Base-by-base conservation (phyloP, 495 filamentous ascomycete genomes). In the Cudoniella acicularis region DNA sequence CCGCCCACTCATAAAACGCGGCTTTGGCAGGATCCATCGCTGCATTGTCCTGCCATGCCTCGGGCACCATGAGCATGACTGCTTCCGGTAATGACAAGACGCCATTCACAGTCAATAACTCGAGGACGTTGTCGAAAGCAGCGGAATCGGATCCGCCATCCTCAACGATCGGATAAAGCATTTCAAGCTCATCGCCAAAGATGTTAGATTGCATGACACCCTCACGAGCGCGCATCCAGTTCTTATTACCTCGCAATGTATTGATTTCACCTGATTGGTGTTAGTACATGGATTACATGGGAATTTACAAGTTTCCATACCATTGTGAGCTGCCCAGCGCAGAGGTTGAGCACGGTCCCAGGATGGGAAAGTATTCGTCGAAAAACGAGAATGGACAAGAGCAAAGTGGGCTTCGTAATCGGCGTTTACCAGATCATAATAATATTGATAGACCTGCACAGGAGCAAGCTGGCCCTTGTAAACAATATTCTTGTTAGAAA, bases 1-100 rank as follows among this genome's bases (percentile, higher is more conserved):
- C 93, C 60, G 94, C 94, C 94, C 94, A 99, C 72, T 99, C 94
- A 74, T 99, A 99, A 76, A 97, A 99, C 41, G 94, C 93, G 25
- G 93, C 90, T 77, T 98, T 99, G 71, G 88, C 87, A 21, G 94
- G 92, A 65, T 97, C 91, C 87, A 98, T 95, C 50, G 83, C 77
- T 18, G 83, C 72, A 72, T 98, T 97, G 61, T 92, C 95, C 77
- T 99, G 92, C 94, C 94, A 99, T 43, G 94, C 93, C 71, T 99
- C 94, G 2, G 94, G 94, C 53, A 99, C 91, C 92, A 99, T 96
- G 63, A 99, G 81, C 94, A 99, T 98, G 61, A 99, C 88, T 17
- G 94, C 95, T 72, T 99, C 94, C 11, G 94, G 94, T 30, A 99
- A 81, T 43, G 94, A 99, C 45, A 99, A 84, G 47, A 98, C 92